Evolutionary conservation across 345 rosid species (phyloP), one percentile per base, ranked within the genome.

Genomic region (Dimocarpus longan): DNA sequence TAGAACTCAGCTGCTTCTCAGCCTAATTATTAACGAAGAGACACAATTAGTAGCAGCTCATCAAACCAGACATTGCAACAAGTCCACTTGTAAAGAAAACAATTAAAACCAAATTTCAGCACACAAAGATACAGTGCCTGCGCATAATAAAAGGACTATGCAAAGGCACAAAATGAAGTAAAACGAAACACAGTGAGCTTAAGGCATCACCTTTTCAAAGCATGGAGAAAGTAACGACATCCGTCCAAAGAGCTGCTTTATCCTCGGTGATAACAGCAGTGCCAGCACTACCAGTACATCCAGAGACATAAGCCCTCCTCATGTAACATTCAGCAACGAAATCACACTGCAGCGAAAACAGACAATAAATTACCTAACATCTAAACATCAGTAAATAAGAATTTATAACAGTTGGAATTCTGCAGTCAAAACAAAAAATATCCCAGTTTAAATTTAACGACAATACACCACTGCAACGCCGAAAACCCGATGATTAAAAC

Each of bases 141-240:
- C 48, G 48, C 18, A 73, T 63, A 44, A 64, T 8, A 50, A 13
- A 11, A 12, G n/a, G 18, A 71, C 5, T 24, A 43, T 15, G 60
- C 44, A 69, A 67, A 8, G 22, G 24, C 10, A 22, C 62, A 22
- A 59, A 75, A 21, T 66, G 12, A 22, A 60, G 43, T n/a, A n/a
- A n/a, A n/a, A n/a, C 39, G 13, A 46, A 5, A 40, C 60, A 75
- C 63, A 69, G 21, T 7, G 32, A 71, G 68, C 37, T 56, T 50
- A 15, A 39, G 3, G 37, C 5, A 42, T 52, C 59, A 74, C 56
- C 12, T 37, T 70, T 42, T 19, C 82, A 75, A 79, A 59, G 92
- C 99, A 98, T 95, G 99, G 80, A 95, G 98, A 91, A 95, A 95
- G 78, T 95, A 95, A 42, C 99, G 93, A 50, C 98, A 79, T 95